Evolutionary conservation across 164 flowering plant species (phyloP), one percentile per base, ranked within the genome.

Genomic region (Saururus chinensis): DNA sequence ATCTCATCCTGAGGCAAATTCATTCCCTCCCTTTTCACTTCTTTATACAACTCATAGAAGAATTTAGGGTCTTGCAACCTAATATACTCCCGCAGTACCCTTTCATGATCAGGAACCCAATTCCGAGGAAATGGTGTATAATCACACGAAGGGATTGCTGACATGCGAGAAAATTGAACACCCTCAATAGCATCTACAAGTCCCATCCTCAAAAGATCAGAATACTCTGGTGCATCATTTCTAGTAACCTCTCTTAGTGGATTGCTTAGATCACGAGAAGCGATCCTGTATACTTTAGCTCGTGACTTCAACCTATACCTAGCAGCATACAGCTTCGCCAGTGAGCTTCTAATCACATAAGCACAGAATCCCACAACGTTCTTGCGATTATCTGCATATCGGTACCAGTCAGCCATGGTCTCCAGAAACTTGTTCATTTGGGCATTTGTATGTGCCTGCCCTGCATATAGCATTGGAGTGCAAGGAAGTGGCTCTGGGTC

Each of bases 401-500:
- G 79, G 52, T 84, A 93, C 99, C 99, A 93, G 64, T 93, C 99
- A 6, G 97, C 99, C 86, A 93, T 83, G 54, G 96, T 90, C 66
- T 93, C 99, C 40, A 93, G 91, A 42, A 93, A 83, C 79, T 90
- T 90, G 68, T 93, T 93, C 99, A 93, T 93, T 70, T 93, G 99
- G 8, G 96, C 69, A 72, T 90, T 93, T 16, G 92, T 84, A 71
- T 93, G 99, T 35, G 97, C 88, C 75, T 93, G 99, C 58, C 96
- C 74, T 1, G 96, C 80, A 74, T 93, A 90, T 9, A 93, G 83
- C 97, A 93, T 93, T 7, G 99, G 93, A 48, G 77, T 87, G 77
- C 99, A 93, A 68, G 97, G 96, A 53, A 93, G 68, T 59, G 99
- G 99, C 80, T 90, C 96, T 1, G 99, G 99, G 75, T 93, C 97